A percentile compares a stretch with the other conserved stretches of the same genome.
phyloP scores from a whole-genome alignment of 148 eudicot species.

The Rhododendron williamsianum region DNA sequence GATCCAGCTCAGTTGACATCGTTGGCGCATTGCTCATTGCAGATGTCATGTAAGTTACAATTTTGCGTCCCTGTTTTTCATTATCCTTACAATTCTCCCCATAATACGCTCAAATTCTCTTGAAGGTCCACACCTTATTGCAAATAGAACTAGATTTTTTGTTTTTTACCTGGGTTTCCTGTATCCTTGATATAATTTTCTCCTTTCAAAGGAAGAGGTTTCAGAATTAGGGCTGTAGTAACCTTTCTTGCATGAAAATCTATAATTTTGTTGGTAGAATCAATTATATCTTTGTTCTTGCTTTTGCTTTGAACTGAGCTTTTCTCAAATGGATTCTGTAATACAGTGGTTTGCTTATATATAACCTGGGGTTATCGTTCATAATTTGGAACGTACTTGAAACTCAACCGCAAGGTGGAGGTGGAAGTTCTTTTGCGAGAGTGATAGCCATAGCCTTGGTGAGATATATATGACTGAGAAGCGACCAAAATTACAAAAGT shows the following conservation, averaged over 20 bases:
- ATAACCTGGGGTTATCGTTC: neutral
- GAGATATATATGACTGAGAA: neutral
- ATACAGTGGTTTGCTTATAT: neutral
- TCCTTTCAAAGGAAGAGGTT: neutral
- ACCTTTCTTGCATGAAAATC: neutral
- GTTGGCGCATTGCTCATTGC: conserved; percentile 14
- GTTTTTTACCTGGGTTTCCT: neutral
- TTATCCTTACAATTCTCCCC: neutral
- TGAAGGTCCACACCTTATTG: neutral
- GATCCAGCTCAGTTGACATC: conserved; percentile 8
- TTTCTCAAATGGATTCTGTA: neutral
- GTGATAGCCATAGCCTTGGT: neutral
- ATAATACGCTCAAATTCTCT: too few species aligned
- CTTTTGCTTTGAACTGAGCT: neutral
- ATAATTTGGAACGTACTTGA: neutral
- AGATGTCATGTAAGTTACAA: conserved; percentile 14
- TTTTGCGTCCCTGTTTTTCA: conserved; percentile 9
- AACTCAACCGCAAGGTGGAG: neutral
- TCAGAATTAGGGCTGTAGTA: neutral
- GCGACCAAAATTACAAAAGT: neutral
- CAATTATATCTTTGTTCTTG: neutral
- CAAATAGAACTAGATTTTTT: neutral
- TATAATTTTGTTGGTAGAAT: neutral
- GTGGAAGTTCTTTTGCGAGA: neutral
- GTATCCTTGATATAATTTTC: neutral